phyloP scores from a whole-genome alignment of 768 basidiomycete genomes.

The Amanita muscaria region DNA sequence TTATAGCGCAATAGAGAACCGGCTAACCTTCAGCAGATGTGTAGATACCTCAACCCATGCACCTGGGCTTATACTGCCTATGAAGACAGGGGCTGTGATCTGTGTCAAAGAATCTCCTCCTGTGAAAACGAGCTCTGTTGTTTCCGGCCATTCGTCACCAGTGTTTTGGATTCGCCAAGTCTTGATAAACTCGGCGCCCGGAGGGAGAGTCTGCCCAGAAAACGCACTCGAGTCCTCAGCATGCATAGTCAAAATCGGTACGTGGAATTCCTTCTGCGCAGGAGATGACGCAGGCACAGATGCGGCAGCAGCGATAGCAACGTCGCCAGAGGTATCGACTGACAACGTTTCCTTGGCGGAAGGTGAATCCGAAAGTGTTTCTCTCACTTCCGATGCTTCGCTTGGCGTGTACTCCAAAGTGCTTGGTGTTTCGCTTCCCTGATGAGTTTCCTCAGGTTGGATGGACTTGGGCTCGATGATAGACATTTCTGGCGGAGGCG shows the following conservation, averaged over 20 bases:
- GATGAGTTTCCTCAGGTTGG: neutral
- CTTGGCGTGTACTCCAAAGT: neutral
- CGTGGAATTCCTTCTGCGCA: too few species aligned
- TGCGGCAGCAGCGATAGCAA: neutral
- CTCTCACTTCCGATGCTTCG: slow-evolving; percentile 14
- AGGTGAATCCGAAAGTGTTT: neutral
- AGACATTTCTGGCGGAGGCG: too few species aligned
- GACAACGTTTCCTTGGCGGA: neutral
- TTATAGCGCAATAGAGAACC: neutral
- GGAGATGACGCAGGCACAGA: neutral
- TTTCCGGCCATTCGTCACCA: slow-evolving; percentile 60
- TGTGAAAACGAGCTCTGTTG: slow-evolving; percentile 60
- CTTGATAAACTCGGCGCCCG: slow-evolving; percentile 82
- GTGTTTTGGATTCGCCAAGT: slow-evolving; percentile 71
- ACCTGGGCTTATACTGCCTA: slow-evolving; percentile 53
- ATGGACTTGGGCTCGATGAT: too few species aligned
- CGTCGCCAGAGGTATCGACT: neutral
- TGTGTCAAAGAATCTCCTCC: slow-evolving; percentile 52
- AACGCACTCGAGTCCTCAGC: slow-evolving; percentile 62
- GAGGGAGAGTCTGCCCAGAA: slow-evolving; percentile 70
- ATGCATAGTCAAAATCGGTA: slow-evolving; percentile 32
- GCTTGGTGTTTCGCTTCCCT: neutral
- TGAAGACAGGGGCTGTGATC: slow-evolving; percentile 24
- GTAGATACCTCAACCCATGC: slow-evolving; percentile 58
- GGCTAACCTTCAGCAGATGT: slow-evolving; percentile 60